phyloP scores from a whole-genome alignment of 371 early-diverging fungal genomes.

The Choanephora cucurbitarum region DNA sequence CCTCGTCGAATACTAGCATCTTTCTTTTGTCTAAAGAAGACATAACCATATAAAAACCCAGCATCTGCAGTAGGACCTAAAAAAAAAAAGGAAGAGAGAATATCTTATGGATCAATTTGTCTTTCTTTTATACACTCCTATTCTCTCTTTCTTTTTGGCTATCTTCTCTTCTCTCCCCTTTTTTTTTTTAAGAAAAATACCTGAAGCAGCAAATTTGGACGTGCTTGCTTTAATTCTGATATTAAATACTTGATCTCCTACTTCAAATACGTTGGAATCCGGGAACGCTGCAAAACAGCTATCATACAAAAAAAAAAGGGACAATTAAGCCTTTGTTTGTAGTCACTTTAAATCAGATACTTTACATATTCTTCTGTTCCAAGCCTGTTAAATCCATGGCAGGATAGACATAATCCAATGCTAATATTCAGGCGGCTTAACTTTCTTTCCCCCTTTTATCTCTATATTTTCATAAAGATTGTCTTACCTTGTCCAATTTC shows the following conservation, averaged over 20 bases:
- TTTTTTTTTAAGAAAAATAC: slow-evolving; percentile 39
- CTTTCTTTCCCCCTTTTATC: neutral
- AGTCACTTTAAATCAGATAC: no score
- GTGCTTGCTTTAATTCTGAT: slow-evolving; percentile 81
- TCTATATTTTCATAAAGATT: no score
- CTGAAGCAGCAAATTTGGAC: slow-evolving; percentile 60
- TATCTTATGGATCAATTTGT: no score
- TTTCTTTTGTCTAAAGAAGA: slow-evolving; percentile 92
- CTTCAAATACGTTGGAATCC: slow-evolving; percentile 89
- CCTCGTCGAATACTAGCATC: slow-evolving; percentile 87
- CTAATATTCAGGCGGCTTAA: slow-evolving; percentile 35
- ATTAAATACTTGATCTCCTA: slow-evolving; percentile 90
- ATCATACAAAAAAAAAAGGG: slow-evolving; percentile 2
- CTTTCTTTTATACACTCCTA: neutral
- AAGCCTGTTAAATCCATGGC: slow-evolving; percentile 70
- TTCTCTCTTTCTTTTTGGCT: neutral
- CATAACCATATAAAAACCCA: slow-evolving; percentile 87
- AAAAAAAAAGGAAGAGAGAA: no score
- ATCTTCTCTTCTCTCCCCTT: neutral
- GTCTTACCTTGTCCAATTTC: slow-evolving; percentile 86
- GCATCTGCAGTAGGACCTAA: slow-evolving; percentile 68
- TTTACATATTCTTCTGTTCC: slow-evolving; percentile 86
- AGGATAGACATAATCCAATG: slow-evolving; percentile 85
- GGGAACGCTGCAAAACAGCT: slow-evolving; percentile 95
- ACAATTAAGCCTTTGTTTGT: neutral